Conservation (phyloP, 768 basidiomycete genomes). For the Dioszegia aurantiaca region DNA sequence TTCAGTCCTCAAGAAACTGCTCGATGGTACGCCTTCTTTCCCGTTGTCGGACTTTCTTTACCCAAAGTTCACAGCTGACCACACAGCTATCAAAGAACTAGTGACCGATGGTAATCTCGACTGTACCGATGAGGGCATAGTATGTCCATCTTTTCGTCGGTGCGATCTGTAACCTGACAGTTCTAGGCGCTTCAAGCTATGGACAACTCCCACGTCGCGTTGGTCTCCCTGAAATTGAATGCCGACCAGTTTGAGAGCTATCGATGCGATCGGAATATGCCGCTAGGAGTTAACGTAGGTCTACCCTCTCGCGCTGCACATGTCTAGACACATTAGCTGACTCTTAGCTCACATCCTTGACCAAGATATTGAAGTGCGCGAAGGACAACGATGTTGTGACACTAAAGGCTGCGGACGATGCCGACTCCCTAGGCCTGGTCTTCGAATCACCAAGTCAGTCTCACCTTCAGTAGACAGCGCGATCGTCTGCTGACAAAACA, state of each 20-base stretch:
- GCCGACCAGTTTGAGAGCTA: slow-evolving; percentile 74
- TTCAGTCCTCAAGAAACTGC: slow-evolving; percentile 80
- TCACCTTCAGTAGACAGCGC: not conserved
- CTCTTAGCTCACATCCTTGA: slow-evolving; percentile 78
- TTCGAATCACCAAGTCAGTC: slow-evolving; percentile 84
- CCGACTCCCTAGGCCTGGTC: slow-evolving; percentile 77
- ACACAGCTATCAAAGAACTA: slow-evolving; percentile 91
- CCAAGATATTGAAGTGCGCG: slow-evolving; percentile 94
- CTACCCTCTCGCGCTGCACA: not conserved
- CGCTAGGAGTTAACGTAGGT: slow-evolving; percentile 53
- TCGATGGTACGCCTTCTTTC: slow-evolving; percentile 67
- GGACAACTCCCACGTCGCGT: slow-evolving; percentile 99
- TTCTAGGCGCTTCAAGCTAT: slow-evolving; percentile 83
- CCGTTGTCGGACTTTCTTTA: not conserved
- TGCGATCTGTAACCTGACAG: not conserved
- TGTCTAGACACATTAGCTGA: slow-evolving; percentile 9
- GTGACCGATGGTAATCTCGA: slow-evolving; percentile 97
- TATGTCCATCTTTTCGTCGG: slow-evolving; percentile 36
- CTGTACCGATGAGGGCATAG: slow-evolving; percentile 91
- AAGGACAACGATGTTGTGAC: slow-evolving; percentile 92
- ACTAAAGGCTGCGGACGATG: slow-evolving; percentile 85
- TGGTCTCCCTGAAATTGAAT: slow-evolving; percentile 81
- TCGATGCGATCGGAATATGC: slow-evolving; percentile 91
- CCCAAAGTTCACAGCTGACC: slow-evolving; percentile 7
- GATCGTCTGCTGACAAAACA: slow-evolving; percentile 47